These are phyloP conservation scores for Paecilomyces fulvus DNA, from an alignment of 2,329 filamentous ascomycete genomes.

Conservation along the genomic window DNA sequence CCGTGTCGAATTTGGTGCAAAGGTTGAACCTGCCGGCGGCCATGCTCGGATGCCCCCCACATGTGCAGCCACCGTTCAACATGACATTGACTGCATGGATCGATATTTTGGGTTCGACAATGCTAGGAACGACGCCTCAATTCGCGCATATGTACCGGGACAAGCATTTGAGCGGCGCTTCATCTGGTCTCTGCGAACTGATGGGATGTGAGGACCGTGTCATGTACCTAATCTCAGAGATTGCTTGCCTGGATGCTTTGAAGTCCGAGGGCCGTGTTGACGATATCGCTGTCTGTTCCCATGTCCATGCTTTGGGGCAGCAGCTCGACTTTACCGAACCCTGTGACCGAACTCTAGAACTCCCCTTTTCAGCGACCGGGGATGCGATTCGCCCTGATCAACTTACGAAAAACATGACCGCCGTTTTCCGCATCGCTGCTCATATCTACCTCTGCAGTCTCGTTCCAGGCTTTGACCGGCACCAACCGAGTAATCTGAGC, in stretches of 20 bases:
- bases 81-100: constrained; percentile 90
- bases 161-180: constrained; percentile 63
- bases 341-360: constrained; percentile 52
- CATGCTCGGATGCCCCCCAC: constrained; percentile 54
- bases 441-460: constrained; percentile 96
- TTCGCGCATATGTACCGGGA: constrained; percentile 95
- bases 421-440: constrained; percentile 82
- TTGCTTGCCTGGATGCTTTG: constrained; percentile 86
- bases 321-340: constrained; percentile 77
- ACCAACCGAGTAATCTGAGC: constrained; percentile 63
- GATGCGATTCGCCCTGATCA: constrained; percentile 74
- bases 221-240: constrained; percentile 97
- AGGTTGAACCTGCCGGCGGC: constrained; percentile 70
- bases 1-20: constrained; percentile 73
- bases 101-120: constrained; percentile 89
- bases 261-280: constrained; percentile 72
- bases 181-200: constrained; percentile 74
- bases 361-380: constrained; percentile 48
- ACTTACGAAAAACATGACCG: constrained; percentile 79
- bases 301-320: constrained; percentile 78
- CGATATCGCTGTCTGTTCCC: constrained; percentile 75
- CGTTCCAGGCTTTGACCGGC: constrained; percentile 76
- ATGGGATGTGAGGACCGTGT: constrained; percentile 97
- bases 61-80: constrained; percentile 71
- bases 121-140: constrained; percentile 73